These are phyloP conservation scores for Leishmania turanica DNA, from an alignment of 208 protist genomes.

Conservation along the genomic window DNA sequence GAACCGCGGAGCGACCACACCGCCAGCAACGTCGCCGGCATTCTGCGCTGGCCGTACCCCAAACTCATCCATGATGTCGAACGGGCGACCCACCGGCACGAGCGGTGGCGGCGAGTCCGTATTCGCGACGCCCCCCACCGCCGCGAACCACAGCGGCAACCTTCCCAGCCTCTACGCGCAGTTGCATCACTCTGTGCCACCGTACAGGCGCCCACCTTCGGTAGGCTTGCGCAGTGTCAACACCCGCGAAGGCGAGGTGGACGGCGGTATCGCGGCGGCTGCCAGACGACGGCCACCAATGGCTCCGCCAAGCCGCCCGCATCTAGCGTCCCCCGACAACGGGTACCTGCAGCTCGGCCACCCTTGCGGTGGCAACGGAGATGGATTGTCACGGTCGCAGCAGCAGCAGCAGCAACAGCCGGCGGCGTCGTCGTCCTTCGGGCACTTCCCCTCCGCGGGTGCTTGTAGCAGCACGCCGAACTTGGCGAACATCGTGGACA, in stretches of 20 bases:
- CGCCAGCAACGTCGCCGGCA: background rate
- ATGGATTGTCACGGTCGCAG: background rate
- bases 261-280: background rate
- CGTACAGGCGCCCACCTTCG: background rate
- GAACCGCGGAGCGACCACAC: background rate
- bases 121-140: background rate
- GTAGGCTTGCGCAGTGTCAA: background rate
- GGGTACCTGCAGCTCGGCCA: background rate
- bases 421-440: background rate
- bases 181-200: background rate
- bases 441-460: background rate
- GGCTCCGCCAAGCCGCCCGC: background rate
- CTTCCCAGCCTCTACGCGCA: background rate
- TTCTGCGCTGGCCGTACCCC: background rate
- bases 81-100: background rate
- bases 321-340: background rate
- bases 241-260: background rate
- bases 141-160: background rate
- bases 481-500: slow-evolving; percentile 13
- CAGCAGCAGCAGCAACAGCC: background rate
- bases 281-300: background rate
- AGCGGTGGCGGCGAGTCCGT: background rate
- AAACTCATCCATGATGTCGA: background rate
- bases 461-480: slow-evolving; percentile 13
- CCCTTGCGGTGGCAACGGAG: background rate